A percentile compares a stretch with the other conserved stretches of the same genome.
phyloP scores from a whole-genome alignment of 2,329 filamentous ascomycete species.

The Verticillium tricorpus region DNA sequence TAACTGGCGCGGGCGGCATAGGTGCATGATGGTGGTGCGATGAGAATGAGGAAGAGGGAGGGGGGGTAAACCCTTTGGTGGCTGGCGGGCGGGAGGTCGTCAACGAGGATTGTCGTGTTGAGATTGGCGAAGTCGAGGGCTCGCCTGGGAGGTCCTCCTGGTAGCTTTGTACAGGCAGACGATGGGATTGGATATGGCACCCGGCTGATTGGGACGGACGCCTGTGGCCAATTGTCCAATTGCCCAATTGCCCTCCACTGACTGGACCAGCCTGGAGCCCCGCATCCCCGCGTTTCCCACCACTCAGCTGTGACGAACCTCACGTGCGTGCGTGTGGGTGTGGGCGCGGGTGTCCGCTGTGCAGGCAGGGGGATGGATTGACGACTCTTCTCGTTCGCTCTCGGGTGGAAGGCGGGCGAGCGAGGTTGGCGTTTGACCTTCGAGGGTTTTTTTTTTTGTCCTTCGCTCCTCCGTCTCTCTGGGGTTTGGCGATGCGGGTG shows the following conservation, averaged over 20 bases:
- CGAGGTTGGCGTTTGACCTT: neutral
- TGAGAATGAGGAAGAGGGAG: neutral
- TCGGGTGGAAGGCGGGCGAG: neutral
- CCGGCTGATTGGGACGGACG: conserved; percentile 2
- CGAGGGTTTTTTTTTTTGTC: neutral
- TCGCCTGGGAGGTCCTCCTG: neutral
- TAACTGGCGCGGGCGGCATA: neutral
- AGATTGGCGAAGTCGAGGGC: neutral
- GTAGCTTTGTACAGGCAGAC: neutral
- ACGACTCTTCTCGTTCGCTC: neutral
- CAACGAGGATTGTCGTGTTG: neutral
- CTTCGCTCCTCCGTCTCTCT: too few species aligned
- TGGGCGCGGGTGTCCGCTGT: neutral
- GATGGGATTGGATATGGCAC: conserved; percentile 1
- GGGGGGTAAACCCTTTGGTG: neutral
- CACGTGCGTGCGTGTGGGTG: neutral
- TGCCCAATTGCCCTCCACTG: neutral
- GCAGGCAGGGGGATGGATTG: too few species aligned
- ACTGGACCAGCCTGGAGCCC: neutral
- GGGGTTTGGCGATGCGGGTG: neutral
- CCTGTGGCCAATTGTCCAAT: neutral
- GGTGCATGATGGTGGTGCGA: neutral
- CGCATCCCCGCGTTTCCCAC: conserved; percentile 1
- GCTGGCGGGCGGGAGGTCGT: neutral
- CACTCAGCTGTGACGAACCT: neutral